Evolutionary conservation across 163 green algal species (phyloP).

Genomic region (Chlamydomonas reinhardtii): DNA sequence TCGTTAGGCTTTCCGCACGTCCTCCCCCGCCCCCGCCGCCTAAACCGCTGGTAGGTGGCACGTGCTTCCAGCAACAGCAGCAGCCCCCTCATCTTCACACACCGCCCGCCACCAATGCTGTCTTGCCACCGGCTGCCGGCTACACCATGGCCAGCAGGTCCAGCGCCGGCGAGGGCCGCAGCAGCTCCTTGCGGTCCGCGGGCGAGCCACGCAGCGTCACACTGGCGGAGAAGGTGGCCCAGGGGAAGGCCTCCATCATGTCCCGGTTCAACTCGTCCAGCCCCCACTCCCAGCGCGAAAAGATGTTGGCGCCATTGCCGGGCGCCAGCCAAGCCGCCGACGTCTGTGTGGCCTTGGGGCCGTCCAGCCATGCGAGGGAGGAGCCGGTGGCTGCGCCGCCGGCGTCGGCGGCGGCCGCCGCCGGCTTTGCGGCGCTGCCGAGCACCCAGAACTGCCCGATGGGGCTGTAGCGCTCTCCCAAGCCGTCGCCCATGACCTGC

Average conservation of each 20-base stretch:
- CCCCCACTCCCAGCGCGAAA: slow-evolving; percentile 35
- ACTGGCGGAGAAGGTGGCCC: slow-evolving; percentile 1
- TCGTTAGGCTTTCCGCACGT: no score
- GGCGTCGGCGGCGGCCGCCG: not conserved
- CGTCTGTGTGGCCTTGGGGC: slow-evolving; percentile 1
- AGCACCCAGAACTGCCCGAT: slow-evolving; percentile 37
- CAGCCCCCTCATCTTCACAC: no score
- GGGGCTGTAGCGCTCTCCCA: slow-evolving; percentile 37
- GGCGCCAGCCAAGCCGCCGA: slow-evolving; percentile 18
- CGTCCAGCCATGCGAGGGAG: not conserved
- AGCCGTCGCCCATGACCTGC: slow-evolving; percentile 24
- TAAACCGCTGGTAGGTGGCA: no score
- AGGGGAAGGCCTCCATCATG: slow-evolving; percentile 50
- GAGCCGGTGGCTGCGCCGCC: no score
- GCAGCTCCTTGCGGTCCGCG: slow-evolving; percentile 19
- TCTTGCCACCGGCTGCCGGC: no score
- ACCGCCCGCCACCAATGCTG: no score
- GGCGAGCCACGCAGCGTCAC: slow-evolving; percentile 8
- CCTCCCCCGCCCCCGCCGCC: no score
- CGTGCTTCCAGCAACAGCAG: no score
- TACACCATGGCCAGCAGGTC: slow-evolving; percentile 2
- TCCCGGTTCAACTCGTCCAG: slow-evolving; percentile 45
- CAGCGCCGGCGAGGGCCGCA: slow-evolving; percentile 8
- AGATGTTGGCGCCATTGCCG: not conserved
- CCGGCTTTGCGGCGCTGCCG: not conserved